Percentiles rank a stretch among this genome's conserved stretches.
phyloP scores from a whole-genome alignment of 2,329 filamentous ascomycete species.

The Aspergillus novoparasiticus region DNA sequence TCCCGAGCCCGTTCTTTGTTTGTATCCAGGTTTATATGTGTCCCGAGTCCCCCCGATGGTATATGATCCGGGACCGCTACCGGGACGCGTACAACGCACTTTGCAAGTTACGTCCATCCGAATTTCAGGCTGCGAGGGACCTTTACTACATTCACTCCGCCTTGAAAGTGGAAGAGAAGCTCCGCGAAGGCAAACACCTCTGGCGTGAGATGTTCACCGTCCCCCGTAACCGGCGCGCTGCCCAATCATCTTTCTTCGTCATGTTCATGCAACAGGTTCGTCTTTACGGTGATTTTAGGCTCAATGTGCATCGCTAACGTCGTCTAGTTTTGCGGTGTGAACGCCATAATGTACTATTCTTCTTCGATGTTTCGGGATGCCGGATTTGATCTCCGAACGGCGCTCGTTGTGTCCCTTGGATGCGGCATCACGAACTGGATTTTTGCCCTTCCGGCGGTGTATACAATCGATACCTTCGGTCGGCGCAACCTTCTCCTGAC shows the following conservation, averaged over 20 bases:
- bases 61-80: conserved; percentile 48
- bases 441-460: conserved; percentile 64
- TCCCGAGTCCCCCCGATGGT: conserved; percentile 55
- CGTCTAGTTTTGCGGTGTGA: conserved; percentile 50
- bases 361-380: conserved; percentile 38
- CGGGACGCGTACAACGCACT: conserved; percentile 47
- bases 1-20: conserved; percentile 27
- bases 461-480: conserved; percentile 70
- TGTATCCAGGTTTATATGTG: conserved; percentile 66
- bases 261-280: conserved; percentile 68
- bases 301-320: conserved; percentile 1
- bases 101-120: conserved; percentile 45
- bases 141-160: conserved; percentile 55
- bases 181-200: conserved; percentile 54
- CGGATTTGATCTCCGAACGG: conserved; percentile 49
- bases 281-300: background rate
- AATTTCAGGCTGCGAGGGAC: conserved; percentile 49
- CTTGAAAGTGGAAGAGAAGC: conserved; percentile 60
- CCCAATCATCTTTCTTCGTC: conserved; percentile 62
- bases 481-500: conserved; percentile 64
- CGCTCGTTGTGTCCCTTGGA: conserved; percentile 61
- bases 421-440: conserved; percentile 67
- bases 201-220: conserved; percentile 58
- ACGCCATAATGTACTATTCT: conserved; percentile 64
- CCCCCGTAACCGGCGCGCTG: conserved; percentile 63